phyloP scores from a whole-genome alignment of 345 rosid species.

The Cardamine occulta region DNA sequence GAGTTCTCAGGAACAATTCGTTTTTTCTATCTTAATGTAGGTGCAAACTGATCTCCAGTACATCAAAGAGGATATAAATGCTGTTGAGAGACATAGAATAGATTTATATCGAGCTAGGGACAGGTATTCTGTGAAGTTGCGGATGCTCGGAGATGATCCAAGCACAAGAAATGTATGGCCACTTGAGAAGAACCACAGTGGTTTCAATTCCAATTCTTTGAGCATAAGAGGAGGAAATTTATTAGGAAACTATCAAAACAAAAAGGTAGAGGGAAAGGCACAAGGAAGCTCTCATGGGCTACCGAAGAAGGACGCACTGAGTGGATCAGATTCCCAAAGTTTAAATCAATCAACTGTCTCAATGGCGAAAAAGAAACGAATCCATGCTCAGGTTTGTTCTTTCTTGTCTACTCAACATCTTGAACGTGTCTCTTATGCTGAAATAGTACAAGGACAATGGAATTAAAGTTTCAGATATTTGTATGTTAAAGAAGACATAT shows the following conservation, averaged over 20 bases:
- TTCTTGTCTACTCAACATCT: constrained; percentile 25
- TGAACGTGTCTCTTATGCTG: constrained; percentile 8
- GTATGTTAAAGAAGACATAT: not conserved
- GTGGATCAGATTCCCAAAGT: constrained; percentile 75
- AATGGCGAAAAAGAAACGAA: constrained; percentile 83
- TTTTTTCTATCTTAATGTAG: constrained; percentile 49
- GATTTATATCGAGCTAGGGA: constrained; percentile 85
- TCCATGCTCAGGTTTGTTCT: constrained; percentile 82
- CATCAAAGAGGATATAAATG: constrained; percentile 86
- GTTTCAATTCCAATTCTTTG: constrained; percentile 57
- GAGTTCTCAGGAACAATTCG: constrained; percentile 24
- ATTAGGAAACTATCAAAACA: constrained; percentile 57
- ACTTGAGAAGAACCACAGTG: constrained; percentile 57
- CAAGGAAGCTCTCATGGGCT: constrained; percentile 71
- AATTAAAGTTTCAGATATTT: not conserved
- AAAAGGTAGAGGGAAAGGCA: constrained; percentile 69
- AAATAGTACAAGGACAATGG: constrained; percentile 16
- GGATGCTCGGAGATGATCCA: constrained; percentile 86
- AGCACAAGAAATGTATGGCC: constrained; percentile 66
- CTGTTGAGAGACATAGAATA: constrained; percentile 86
- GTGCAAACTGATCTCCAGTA: constrained; percentile 82
- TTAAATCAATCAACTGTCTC: constrained; percentile 70
- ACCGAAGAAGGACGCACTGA: constrained; percentile 68
- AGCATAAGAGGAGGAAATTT: constrained; percentile 66
- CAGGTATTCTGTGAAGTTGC: constrained; percentile 72